A percentile compares a stretch with the other conserved stretches of the same genome.
Conservation (phyloP, 495 filamentous ascomycete genomes). For the Aspergillus affinis region DNA sequence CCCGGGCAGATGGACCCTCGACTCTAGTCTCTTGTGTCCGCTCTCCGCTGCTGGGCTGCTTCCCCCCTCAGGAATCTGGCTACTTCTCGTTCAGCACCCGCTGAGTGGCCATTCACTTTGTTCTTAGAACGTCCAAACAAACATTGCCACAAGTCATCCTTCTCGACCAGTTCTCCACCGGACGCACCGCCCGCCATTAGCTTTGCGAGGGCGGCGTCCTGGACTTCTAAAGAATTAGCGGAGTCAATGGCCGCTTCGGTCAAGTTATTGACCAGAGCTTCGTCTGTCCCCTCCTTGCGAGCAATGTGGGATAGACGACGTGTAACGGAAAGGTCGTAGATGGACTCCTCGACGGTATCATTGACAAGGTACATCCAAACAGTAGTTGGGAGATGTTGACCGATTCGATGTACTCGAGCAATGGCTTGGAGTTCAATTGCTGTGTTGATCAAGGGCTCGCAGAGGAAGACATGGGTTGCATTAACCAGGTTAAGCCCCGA, state of each 20-base stretch:
- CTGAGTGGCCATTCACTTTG: slow-evolving; percentile 18
- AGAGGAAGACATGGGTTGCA: slow-evolving; percentile 91
- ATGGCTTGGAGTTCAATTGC: slow-evolving; percentile 93
- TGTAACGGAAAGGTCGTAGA: slow-evolving; percentile 79
- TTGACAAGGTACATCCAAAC: slow-evolving; percentile 93
- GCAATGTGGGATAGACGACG: slow-evolving; percentile 76
- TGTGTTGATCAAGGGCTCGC: slow-evolving; percentile 89
- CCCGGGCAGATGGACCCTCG: too few relatives aligned
- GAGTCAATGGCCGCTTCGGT: slow-evolving; percentile 66
- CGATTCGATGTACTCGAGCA: slow-evolving; percentile 90
- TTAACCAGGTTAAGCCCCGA: slow-evolving; percentile 88
- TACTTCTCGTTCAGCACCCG: slow-evolving; percentile 40
- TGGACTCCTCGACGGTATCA: slow-evolving; percentile 85
- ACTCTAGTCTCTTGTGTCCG: slow-evolving; percentile 6
- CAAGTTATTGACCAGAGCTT: slow-evolving; percentile 27
- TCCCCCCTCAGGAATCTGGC: slow-evolving; percentile 46
- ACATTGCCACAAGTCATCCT: slow-evolving; percentile 86
- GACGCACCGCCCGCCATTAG: slow-evolving; percentile 67
- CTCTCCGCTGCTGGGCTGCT: slow-evolving; percentile 44
- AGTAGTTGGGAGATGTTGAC: slow-evolving; percentile 81
- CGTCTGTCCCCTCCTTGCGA: slow-evolving; percentile 35
- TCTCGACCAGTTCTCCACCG: slow-evolving; percentile 77
- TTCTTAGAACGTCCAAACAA: slow-evolving; percentile 61
- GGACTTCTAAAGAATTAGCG: slow-evolving; percentile 80
- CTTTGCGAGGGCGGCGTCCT: slow-evolving; percentile 63